These are phyloP conservation scores for Xerocomus minutiporus DNA, from an alignment of 1,284 basidiomycete species.

Conservation along the genomic window DNA sequence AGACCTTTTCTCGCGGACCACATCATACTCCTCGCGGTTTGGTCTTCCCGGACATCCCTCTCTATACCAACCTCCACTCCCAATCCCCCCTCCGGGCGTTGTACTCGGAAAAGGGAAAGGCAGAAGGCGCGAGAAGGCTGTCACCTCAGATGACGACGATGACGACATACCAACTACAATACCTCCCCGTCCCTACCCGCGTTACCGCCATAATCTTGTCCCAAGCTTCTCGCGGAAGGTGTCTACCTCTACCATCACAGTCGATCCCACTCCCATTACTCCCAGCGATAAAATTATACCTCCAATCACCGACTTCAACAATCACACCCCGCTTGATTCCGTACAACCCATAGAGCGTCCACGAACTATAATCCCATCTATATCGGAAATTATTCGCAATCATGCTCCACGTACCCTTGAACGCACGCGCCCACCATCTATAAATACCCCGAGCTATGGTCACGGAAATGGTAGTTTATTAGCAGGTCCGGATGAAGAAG, in stretches of 20 bases:
- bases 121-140: constrained; percentile 37
- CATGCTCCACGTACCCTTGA: constrained; percentile 59
- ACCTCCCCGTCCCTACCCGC: constrained; percentile 34
- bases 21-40: constrained; percentile 46
- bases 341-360: constrained; percentile 25
- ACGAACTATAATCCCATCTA: constrained; percentile 60
- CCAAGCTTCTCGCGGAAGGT: constrained; percentile 36
- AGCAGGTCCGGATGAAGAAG: constrained; percentile 43
- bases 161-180: constrained; percentile 33
- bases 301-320: constrained; percentile 12
- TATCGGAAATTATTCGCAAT: constrained; percentile 76
- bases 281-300: constrained; percentile 16
- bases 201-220: constrained; percentile 35
- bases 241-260: constrained; percentile 42
- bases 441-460: constrained; percentile 45
- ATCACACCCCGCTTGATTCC: constrained; percentile 13
- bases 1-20: constrained; percentile 43
- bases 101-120: constrained; percentile 60
- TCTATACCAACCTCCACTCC: constrained; percentile 73
- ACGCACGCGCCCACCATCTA: constrained; percentile 39
- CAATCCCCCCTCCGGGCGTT: constrained; percentile 75
- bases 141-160: constrained; percentile 43
- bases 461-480: constrained; percentile 44
- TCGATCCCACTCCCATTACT: constrained; percentile 21
- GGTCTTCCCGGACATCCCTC: constrained; percentile 55